Conservation (phyloP, 108 stramenopile species). For the Cyclotella sp. region DNA sequence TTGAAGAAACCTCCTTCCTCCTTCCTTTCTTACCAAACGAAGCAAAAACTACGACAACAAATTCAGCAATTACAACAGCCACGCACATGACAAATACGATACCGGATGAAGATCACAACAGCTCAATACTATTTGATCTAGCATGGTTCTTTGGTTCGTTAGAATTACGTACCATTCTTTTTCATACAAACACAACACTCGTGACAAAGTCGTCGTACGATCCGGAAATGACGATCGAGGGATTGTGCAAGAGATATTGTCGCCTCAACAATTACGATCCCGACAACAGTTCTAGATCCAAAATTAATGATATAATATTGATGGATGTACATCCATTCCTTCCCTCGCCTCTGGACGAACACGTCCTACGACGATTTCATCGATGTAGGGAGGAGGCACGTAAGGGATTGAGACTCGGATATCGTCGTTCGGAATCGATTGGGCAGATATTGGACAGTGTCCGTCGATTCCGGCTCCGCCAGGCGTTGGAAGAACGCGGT, state of each 20-base stretch:
- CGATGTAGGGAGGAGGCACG: conserved; percentile 22
- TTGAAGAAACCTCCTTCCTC: conserved; percentile 40
- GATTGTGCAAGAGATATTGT: too few relatives aligned
- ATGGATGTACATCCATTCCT: conserved; percentile 6
- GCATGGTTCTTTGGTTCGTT: conserved; percentile 1
- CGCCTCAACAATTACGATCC: not conserved
- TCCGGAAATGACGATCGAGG: not conserved
- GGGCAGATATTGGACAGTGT: conserved; percentile 25
- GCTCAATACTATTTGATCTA: not conserved
- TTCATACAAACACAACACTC: not conserved
- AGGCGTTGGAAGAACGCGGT: conserved; percentile 28
- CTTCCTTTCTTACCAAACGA: conserved; percentile 10
- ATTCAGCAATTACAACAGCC: not conserved
- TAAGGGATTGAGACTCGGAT: conserved; percentile 34
- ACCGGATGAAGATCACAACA: not conserved
- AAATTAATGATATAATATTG: not conserved
- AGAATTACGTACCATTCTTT: conserved; percentile 1
- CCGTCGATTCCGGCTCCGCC: conserved; percentile 5
- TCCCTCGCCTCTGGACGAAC: not conserved
- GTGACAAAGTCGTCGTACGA: not conserved
- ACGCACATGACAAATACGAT: not conserved
- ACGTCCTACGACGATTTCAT: not conserved
- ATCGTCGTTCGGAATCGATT: conserved; percentile 30
- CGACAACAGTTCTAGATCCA: not conserved
- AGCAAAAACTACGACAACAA: not conserved